Evolutionary conservation across 192 early-diverging fungal genomes (phyloP), one percentile per base, ranked within the genome.

Genomic region (Backusella luteola): DNA sequence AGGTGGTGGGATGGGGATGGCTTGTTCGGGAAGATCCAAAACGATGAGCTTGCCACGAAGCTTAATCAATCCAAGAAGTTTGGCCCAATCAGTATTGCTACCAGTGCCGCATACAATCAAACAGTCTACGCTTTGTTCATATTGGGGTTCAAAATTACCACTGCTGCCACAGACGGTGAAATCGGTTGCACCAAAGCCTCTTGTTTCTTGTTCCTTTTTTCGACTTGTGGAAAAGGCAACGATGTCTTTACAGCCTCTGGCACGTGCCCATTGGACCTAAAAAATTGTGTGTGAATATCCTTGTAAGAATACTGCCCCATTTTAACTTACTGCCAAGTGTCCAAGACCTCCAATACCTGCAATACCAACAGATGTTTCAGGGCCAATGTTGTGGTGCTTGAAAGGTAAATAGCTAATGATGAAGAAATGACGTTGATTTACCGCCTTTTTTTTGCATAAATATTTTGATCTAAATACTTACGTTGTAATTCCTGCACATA

Each of bases 401-500:
- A 94, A 83, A 23, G 91, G 84, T 14, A 78, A 38, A 67, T 80
- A 92, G 15, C 77, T 78, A 36, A 73, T n/a, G 15, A 39, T 17
- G 14, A 46, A 69, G 53, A 12, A 63, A 17, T 49, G 46, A 0
- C n/a, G 29, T 29, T 36, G 15, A 7, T 35, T 8, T 8, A 38
- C 19, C 1, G 15, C 39, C 34, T 34, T 69, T 32, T 32, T 36
- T 36, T 19, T 59, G 21, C 23, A 63, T 63, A 63, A 29, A 3
- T 26, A 29, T 2, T 63, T 63, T 12, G 56, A 63, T 29, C 21
- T 39, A 41, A 17, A 46, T 0, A 0, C 67, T 70, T 79, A 79
- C 23, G 91, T 89, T 7, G 95, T 94, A 63, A 90, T 83, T 29
- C 94, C 95, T 35, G 94, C 94, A 80, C 95, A 97, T 68, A 97